phyloP scores from a whole-genome alignment of 1,284 basidiomycete genomes.

The Tilletia caries region DNA sequence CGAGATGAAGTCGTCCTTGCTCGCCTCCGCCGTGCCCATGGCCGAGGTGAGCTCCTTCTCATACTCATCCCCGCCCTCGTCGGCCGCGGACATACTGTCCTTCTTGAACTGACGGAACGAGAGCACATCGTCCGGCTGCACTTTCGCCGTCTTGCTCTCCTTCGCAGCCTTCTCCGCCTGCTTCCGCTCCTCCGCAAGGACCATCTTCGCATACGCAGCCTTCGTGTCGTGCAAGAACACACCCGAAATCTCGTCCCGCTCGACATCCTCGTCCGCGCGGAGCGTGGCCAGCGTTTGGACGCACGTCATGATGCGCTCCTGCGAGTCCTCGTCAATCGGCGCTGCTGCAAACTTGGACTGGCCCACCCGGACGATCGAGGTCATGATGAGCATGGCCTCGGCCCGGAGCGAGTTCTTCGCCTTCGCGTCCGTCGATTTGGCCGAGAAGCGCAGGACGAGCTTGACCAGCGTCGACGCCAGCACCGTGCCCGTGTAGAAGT shows the following conservation, averaged over 20 bases:
- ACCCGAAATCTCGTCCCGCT: constrained; percentile 67
- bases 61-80: constrained; percentile 61
- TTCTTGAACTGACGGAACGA: constrained; percentile 92
- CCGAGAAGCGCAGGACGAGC: constrained; percentile 77
- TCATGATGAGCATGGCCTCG: constrained; percentile 98
- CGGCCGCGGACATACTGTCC: constrained; percentile 74
- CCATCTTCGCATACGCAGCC: constrained; percentile 89
- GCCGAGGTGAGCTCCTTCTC: constrained; percentile 84
- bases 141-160: constrained; percentile 67
- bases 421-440: constrained; percentile 65
- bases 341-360: constrained; percentile 91
- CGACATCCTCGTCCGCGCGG: constrained; percentile 19
- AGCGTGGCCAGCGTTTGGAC: constrained; percentile 75
- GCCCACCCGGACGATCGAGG: constrained; percentile 90
- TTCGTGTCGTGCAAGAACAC: constrained; percentile 92
- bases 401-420: constrained; percentile 64
- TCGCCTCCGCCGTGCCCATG: constrained; percentile 72
- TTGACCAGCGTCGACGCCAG: constrained; percentile 86
- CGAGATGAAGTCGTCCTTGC: constrained; percentile 91
- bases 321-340: constrained; percentile 95
- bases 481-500: constrained; percentile 93
- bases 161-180: constrained; percentile 80
- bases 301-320: constrained; percentile 94
- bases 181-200: constrained; percentile 66
- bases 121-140: constrained; percentile 91